Evolutionary conservation across 257 asterid species (phyloP).

Genomic region (Datura wrightii): DNA sequence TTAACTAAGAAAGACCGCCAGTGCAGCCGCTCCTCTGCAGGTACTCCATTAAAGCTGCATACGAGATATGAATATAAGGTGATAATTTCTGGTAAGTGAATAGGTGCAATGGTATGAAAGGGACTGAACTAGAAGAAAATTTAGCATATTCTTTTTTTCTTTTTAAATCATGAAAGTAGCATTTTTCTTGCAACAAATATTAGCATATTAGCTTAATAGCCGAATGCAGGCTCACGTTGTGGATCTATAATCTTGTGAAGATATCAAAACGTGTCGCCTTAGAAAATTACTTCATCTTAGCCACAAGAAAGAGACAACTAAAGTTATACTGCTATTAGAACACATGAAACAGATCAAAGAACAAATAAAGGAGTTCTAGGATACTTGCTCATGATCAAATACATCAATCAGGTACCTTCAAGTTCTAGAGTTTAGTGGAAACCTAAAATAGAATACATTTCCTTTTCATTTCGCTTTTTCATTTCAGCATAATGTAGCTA

Average conservation of each 20-base stretch:
- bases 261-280: no score
- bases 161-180: neutral
- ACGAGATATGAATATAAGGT: neutral
- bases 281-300: no score
- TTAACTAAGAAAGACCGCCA: constrained; percentile 95
- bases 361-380: neutral
- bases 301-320: no score
- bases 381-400: neutral
- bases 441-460: neutral
- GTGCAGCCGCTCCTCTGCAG: constrained; percentile 92
- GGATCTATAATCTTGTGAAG: neutral
- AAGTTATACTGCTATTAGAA: neutral
- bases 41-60: constrained; percentile 91
- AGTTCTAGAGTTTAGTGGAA: neutral
- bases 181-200: neutral
- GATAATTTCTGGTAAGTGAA: neutral
- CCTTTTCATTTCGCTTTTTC: neutral
- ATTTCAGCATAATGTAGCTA: neutral
- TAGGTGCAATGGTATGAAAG: neutral
- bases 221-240: neutral
- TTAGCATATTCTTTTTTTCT: neutral
- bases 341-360: neutral
- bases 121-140: neutral
- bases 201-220: neutral
- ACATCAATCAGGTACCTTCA: neutral